Percentiles rank a stretch among this genome's conserved stretches.
phyloP scores from a whole-genome alignment of 2,329 filamentous ascomycete species.

The Fusarium chaquense region DNA sequence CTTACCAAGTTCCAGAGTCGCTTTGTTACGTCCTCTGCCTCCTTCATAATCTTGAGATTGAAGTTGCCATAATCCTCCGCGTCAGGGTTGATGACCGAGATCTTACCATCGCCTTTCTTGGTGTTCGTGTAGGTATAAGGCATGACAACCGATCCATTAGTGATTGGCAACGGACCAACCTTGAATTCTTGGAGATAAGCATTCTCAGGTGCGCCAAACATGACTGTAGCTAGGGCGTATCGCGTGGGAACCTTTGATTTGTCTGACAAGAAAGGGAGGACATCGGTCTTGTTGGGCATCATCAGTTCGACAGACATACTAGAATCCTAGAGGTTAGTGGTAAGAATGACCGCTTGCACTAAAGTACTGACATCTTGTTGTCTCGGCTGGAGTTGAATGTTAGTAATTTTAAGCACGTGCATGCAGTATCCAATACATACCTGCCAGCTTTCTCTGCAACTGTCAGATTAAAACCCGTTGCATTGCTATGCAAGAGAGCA shows the following conservation, averaged over 20 bases:
- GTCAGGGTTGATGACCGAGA: slow-evolving; percentile 1
- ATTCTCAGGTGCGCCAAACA: background rate
- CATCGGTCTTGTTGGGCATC: slow-evolving; percentile 12
- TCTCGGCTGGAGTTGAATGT: background rate
- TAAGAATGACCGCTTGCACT: fast-evolving
- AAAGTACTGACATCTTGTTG: background rate
- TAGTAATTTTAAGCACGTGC: background rate
- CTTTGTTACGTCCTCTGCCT: background rate
- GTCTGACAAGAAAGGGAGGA: background rate
- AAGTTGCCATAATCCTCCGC: slow-evolving; percentile 3
- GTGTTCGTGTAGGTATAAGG: slow-evolving; percentile 2
- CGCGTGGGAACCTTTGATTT: background rate
- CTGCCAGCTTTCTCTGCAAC: background rate
- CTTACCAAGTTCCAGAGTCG: slow-evolving; percentile 10
- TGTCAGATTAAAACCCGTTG: background rate
- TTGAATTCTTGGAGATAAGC: slow-evolving; percentile 15
- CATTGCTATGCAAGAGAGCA: background rate
- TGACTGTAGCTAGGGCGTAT: background rate
- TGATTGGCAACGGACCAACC: background rate
- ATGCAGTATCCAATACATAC: background rate
- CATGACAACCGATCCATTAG: background rate
- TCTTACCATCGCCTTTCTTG: background rate
- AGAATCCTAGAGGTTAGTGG: fast-evolving
- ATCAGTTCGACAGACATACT: slow-evolving; percentile 6
- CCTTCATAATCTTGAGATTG: slow-evolving; percentile 8